A percentile compares a stretch with the other conserved stretches of the same genome.
Conservation (phyloP, 495 filamentous ascomycete genomes). For the Talaromyces liani region DNA sequence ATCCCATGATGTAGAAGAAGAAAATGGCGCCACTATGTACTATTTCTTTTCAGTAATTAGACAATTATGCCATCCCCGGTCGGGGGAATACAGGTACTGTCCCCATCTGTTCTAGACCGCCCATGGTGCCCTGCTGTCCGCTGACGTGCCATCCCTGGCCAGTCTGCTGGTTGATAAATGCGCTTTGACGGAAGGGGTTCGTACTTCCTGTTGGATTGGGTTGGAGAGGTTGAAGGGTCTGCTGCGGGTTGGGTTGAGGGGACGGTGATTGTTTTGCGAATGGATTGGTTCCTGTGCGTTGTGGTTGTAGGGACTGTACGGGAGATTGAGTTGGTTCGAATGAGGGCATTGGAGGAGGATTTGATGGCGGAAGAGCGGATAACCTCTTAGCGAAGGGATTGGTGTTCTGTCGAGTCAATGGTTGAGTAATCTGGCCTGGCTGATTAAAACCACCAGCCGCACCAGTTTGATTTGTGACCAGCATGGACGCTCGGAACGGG, state of each 20-base stretch:
- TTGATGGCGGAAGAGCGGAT: conserved; percentile 31
- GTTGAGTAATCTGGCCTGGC: conserved; percentile 18
- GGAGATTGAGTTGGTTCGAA: conserved; percentile 27
- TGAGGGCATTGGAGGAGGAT: conserved; percentile 28
- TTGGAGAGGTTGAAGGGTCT: conserved; percentile 42
- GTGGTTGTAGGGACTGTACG: conserved; percentile 25
- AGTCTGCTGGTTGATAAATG: conserved; percentile 77
- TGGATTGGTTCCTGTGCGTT: conserved; percentile 44
- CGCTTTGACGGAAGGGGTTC: conserved; percentile 10
- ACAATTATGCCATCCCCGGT: conserved; percentile 39
- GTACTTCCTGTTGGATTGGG: conserved; percentile 56
- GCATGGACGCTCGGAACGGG: conserved; percentile 82
- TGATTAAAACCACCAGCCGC: conserved; percentile 12
- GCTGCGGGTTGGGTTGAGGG: conserved; percentile 17
- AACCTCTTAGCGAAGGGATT: conserved; percentile 72
- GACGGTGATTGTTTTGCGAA: conserved; percentile 41
- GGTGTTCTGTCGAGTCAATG: conserved; percentile 59
- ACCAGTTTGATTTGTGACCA: conserved; percentile 50
- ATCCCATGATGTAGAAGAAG: not conserved
- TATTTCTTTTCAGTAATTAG: not conserved
- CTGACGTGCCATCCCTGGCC: conserved; percentile 80
- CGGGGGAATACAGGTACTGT: conserved; percentile 84
- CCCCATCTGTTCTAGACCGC: conserved; percentile 70
- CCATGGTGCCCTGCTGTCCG: conserved; percentile 65
- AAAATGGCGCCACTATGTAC: not conserved